phyloP scores from a whole-genome alignment of 2,329 filamentous ascomycete genomes.

The Aspergillus intermedius region DNA sequence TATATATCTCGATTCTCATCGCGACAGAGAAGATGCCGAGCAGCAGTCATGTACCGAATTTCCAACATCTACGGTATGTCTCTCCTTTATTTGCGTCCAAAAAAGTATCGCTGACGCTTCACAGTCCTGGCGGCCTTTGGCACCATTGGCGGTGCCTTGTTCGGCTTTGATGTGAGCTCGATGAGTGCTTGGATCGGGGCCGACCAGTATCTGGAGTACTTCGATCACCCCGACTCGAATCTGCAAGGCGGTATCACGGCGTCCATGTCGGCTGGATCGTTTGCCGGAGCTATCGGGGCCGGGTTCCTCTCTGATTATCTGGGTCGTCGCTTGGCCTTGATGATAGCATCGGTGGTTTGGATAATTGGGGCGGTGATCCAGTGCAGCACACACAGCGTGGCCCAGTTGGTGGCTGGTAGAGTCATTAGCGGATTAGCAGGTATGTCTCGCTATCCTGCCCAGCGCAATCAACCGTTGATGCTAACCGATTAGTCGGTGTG shows the following conservation, averaged over 20 bases:
- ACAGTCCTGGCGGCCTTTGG: conserved; percentile 48
- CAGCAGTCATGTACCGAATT: conserved; percentile 27
- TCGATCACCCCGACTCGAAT: conserved; percentile 40
- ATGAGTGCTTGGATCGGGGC: conserved; percentile 44
- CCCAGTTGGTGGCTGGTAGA: conserved; percentile 44
- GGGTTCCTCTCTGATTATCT: conserved; percentile 30
- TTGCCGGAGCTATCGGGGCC: conserved; percentile 51
- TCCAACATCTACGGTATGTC: conserved; percentile 42
- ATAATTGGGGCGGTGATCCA: conserved; percentile 30
- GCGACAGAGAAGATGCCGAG: not conserved
- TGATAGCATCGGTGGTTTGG: conserved; percentile 28
- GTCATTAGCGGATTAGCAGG: conserved; percentile 36
- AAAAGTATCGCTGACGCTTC: not conserved
- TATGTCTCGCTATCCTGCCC: conserved; percentile 3
- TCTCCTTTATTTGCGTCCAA: not conserved
- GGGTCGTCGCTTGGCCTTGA: conserved; percentile 38
- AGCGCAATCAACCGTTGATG: not conserved
- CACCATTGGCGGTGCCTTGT: conserved; percentile 51
- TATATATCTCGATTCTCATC: not conserved
- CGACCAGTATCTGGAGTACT: conserved; percentile 49
- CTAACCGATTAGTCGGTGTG: conserved; percentile 27
- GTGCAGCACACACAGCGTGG: conserved; percentile 25
- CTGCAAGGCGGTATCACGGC: conserved; percentile 53
- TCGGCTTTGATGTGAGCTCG: conserved; percentile 52
- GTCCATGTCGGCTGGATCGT: conserved; percentile 65